These are phyloP conservation scores for Talaromyces proteolyticus DNA, from an alignment of 495 filamentous ascomycete species.

Conservation along the genomic window DNA sequence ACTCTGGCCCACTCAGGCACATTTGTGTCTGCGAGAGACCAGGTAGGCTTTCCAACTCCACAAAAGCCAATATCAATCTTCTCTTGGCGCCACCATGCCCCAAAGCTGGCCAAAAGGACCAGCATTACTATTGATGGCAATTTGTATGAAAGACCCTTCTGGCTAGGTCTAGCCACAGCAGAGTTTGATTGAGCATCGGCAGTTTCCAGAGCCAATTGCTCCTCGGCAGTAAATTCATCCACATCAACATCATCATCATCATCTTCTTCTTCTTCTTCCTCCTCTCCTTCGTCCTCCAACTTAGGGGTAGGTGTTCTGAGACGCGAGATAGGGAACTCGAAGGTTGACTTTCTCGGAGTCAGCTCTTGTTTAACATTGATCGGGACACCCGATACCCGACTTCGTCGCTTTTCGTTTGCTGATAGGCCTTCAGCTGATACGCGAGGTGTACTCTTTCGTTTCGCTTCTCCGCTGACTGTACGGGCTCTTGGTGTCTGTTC, in stretches of 20 bases:
- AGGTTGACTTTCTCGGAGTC: conserved; percentile 34
- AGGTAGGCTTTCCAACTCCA: conserved; percentile 67
- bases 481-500: conserved; percentile 18
- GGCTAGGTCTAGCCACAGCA: conserved; percentile 13
- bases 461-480: conserved; percentile 36
- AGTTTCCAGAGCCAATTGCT: conserved; percentile 66
- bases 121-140: conserved; percentile 63
- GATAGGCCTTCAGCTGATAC: conserved; percentile 28
- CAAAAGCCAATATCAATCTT: conserved; percentile 94
- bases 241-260: too few species aligned
- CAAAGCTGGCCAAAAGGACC: conserved; percentile 64
- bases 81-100: conserved; percentile 82
- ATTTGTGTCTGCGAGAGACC: conserved; percentile 43
- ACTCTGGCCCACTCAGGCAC: conserved; percentile 63
- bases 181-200: conserved; percentile 40
- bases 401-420: conserved; percentile 28
- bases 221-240: conserved; percentile 92
- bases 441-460: conserved; percentile 41
- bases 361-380: conserved; percentile 27
- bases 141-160: conserved; percentile 30
- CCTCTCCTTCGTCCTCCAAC: conserved; percentile 29
- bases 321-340: conserved; percentile 40
- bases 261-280: conserved; percentile 50
- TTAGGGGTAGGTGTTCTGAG: conserved; percentile 18
- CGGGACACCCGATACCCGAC: conserved; percentile 28